phyloP scores from a whole-genome alignment of 2,329 filamentous ascomycete species.

The Colletotrichum karsti region DNA sequence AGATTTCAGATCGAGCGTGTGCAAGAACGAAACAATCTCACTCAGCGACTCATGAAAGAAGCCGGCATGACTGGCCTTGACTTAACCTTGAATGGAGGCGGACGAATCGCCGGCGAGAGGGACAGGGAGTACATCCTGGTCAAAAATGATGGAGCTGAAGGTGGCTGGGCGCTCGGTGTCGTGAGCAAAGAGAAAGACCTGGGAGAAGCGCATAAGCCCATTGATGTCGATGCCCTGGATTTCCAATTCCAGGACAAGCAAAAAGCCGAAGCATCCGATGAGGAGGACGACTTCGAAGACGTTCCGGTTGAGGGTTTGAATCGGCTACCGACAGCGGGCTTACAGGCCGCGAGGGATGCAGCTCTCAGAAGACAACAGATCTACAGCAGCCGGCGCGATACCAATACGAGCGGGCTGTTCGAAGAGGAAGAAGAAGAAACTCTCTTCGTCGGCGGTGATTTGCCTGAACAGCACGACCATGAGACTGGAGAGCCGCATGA shows the following conservation, averaged over 20 bases:
- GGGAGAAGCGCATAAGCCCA: conserved; percentile 85
- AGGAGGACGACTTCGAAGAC: conserved; percentile 88
- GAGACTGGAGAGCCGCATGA: conserved; percentile 40
- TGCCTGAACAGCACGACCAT: conserved; percentile 31
- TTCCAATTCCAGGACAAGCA: conserved; percentile 65
- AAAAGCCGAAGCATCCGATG: conserved; percentile 66
- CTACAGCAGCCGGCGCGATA: neutral
- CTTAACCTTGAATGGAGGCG: conserved; percentile 67
- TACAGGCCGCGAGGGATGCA: neutral
- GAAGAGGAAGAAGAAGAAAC: conserved; percentile 56
- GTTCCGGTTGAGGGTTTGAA: conserved; percentile 92
- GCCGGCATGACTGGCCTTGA: conserved; percentile 88
- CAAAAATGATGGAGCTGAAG: conserved; percentile 93
- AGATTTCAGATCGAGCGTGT: conserved; percentile 96
- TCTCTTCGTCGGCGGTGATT: conserved; percentile 59
- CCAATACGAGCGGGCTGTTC: conserved; percentile 34
- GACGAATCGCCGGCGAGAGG: conserved; percentile 82
- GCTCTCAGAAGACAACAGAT: conserved; percentile 10
- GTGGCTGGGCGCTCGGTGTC: conserved; percentile 94
- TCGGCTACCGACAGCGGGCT: conserved; percentile 64
- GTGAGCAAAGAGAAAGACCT: conserved; percentile 85
- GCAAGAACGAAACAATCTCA: conserved; percentile 90
- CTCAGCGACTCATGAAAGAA: conserved; percentile 92
- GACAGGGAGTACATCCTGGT: conserved; percentile 95
- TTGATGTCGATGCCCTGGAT: conserved; percentile 81